Conservation (phyloP, 495 filamentous ascomycete genomes). For the Rhypophila decipiens region DNA sequence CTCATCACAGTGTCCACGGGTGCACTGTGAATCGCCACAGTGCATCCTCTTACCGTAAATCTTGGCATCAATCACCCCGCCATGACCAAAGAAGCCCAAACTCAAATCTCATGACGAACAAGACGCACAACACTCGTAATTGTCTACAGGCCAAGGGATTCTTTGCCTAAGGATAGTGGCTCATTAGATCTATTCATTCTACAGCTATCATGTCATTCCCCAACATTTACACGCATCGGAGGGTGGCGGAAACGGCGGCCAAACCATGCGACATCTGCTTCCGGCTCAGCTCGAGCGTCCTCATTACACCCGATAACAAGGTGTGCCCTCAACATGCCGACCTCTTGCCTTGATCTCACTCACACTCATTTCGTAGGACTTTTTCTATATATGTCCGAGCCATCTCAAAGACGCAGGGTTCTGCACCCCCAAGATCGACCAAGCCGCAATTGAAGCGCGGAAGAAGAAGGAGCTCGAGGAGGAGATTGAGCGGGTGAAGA, state of each 20-base stretch:
- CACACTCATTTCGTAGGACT: constrained; percentile 54
- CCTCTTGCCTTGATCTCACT: no score
- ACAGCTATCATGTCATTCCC: constrained; percentile 58
- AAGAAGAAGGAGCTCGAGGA: constrained; percentile 65
- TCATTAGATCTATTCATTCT: no score
- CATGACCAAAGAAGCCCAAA: no score
- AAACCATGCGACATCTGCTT: constrained; percentile 88
- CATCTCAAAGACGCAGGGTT: constrained; percentile 84
- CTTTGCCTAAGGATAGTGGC: no score
- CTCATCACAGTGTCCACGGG: no score
- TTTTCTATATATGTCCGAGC: constrained; percentile 81
- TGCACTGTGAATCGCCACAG: no score
- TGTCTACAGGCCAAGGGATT: no score
- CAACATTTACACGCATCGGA: constrained; percentile 82
- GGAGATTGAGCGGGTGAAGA: constrained; percentile 65
- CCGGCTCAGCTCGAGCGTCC: constrained; percentile 77
- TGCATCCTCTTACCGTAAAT: no score
- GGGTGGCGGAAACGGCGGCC: constrained; percentile 73
- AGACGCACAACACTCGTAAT: no score
- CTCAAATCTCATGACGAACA: no score
- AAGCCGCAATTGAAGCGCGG: constrained; percentile 64
- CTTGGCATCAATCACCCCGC: no score
- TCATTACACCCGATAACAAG: constrained; percentile 88
- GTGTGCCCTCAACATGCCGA: constrained; percentile 33
- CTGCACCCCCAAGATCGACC: constrained; percentile 71